Evolutionary conservation across 1,139 yeast species (phyloP).

Genomic region (Yamadazyma friedrichii): DNA sequence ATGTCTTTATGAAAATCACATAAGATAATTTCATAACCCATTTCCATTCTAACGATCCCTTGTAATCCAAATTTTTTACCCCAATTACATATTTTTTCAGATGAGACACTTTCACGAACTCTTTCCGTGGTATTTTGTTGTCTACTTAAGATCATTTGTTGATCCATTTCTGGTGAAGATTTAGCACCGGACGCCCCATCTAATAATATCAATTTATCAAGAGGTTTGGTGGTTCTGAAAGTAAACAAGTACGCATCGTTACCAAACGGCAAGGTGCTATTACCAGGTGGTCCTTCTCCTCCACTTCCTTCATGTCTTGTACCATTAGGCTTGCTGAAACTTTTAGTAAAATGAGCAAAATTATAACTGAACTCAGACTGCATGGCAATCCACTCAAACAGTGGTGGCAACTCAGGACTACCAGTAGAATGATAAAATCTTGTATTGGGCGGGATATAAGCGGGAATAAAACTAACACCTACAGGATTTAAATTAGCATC

Average conservation of each 20-base stretch:
- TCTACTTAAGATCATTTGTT: conserved; percentile 44
- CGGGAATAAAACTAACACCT: conserved; percentile 58
- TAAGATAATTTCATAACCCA: conserved; percentile 54
- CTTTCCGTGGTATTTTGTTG: conserved; percentile 21
- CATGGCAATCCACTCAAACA: conserved; percentile 58
- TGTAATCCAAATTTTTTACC: conserved; percentile 47
- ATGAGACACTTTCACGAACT: conserved; percentile 30
- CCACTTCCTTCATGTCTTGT: neutral
- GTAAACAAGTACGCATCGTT: conserved; percentile 27
- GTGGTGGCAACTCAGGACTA: conserved; percentile 32
- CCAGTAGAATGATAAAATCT: conserved; percentile 48
- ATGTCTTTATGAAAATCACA: conserved; percentile 46
- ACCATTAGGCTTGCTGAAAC: neutral
- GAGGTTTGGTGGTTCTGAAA: conserved; percentile 41
- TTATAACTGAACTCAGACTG: conserved; percentile 54
- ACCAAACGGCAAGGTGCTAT: neutral
- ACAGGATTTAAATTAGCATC: conserved; percentile 49
- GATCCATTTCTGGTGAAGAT: conserved; percentile 56
- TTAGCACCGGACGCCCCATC: conserved; percentile 66
- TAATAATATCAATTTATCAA: conserved; percentile 43
- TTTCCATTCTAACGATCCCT: conserved; percentile 53
- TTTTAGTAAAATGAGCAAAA: conserved; percentile 27
- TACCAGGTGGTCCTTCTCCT: neutral
- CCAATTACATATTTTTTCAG: conserved; percentile 48
- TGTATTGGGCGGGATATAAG: conserved; percentile 54